phyloP scores from a whole-genome alignment of 495 filamentous ascomycete genomes.

The Geoglossum glabrum region DNA sequence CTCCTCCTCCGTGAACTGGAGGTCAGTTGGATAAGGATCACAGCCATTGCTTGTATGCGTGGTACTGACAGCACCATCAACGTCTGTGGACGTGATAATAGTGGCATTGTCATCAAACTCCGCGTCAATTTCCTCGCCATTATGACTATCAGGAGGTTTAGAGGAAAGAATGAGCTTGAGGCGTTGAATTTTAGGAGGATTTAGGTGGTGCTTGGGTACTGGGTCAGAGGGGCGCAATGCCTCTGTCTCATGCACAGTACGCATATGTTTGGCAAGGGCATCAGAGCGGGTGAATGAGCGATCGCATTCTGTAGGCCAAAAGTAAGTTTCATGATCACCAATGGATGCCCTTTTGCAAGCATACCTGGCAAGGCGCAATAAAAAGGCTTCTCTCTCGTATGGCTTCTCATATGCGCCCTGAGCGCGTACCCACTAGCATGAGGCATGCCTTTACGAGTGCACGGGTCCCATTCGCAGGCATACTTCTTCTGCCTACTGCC shows the following conservation, averaged over 20 bases:
- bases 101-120: conserved; percentile 31
- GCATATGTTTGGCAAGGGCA: conserved; percentile 93
- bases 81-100: conserved; percentile 14
- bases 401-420: conserved; percentile 90
- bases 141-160: conserved; percentile 16
- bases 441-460: conserved; percentile 62
- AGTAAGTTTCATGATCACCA: background rate
- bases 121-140: conserved; percentile 25
- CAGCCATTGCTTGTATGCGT: conserved; percentile 3
- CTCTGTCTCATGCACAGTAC: conserved; percentile 95
- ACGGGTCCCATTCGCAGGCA: conserved; percentile 87
- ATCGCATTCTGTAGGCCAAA: conserved; percentile 62
- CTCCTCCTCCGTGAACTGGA: conserved; percentile 55
- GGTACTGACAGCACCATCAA: background rate
- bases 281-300: conserved; percentile 93
- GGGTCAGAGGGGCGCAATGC: conserved; percentile 73
- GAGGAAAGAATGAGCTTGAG: conserved; percentile 35
- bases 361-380: conserved; percentile 86
- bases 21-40: conserved; percentile 31
- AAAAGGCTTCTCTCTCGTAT: conserved; percentile 95
- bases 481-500: conserved; percentile 68
- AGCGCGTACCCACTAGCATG: conserved; percentile 92
- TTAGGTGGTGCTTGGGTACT: conserved; percentile 56
- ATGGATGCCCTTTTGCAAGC: conserved; percentile 1
- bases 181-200: conserved; percentile 34